Percentiles rank a stretch among this genome's conserved stretches.
Evolutionary conservation across 352 stramenopile species (phyloP).

Genomic region (Albugo candida): DNA sequence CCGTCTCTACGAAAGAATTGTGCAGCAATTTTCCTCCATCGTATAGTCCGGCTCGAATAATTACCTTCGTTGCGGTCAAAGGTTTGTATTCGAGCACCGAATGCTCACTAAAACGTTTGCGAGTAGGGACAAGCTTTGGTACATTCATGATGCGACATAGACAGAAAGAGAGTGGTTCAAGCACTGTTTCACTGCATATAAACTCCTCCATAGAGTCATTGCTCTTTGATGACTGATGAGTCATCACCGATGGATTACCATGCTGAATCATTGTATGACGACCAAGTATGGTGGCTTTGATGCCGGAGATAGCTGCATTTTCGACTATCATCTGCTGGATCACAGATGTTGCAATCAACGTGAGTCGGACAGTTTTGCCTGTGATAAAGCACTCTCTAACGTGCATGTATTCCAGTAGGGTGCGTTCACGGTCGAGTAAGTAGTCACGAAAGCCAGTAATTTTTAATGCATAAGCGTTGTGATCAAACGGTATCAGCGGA

Average conservation of each 20-base stretch:
- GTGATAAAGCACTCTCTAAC: slow-evolving; percentile 68
- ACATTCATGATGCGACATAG: slow-evolving; percentile 73
- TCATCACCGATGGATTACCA: too few relatives aligned
- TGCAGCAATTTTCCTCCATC: slow-evolving; percentile 56
- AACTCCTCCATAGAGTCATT: slow-evolving; percentile 10
- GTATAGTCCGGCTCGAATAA: slow-evolving; percentile 60
- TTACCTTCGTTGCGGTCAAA: slow-evolving; percentile 36
- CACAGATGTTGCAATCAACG: slow-evolving; percentile 62
- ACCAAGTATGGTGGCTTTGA: too few relatives aligned
- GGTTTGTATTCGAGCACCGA: slow-evolving; percentile 22
- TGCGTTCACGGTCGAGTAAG: slow-evolving; percentile 61
- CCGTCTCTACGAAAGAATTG: slow-evolving; percentile 44
- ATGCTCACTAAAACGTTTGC: slow-evolving; percentile 52
- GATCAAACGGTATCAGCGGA: slow-evolving; percentile 54
- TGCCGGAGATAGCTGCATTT: too few relatives aligned
- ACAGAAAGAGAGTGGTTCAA: slow-evolving; percentile 48
- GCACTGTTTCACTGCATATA: slow-evolving; percentile 29
- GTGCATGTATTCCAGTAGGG: slow-evolving; percentile 78
- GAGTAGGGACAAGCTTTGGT: slow-evolving; percentile 25
- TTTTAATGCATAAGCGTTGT: slow-evolving; percentile 64
- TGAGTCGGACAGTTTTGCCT: slow-evolving; percentile 72
- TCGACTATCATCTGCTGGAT: slow-evolving; percentile 39
- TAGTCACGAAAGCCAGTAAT: slow-evolving; percentile 74
- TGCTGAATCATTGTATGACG: too few relatives aligned
- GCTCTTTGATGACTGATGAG: too few relatives aligned